Percentiles rank a stretch among this genome's conserved stretches.
phyloP scores from a whole-genome alignment of 768 basidiomycete species.

The Tricholoma bakamatsutake region DNA sequence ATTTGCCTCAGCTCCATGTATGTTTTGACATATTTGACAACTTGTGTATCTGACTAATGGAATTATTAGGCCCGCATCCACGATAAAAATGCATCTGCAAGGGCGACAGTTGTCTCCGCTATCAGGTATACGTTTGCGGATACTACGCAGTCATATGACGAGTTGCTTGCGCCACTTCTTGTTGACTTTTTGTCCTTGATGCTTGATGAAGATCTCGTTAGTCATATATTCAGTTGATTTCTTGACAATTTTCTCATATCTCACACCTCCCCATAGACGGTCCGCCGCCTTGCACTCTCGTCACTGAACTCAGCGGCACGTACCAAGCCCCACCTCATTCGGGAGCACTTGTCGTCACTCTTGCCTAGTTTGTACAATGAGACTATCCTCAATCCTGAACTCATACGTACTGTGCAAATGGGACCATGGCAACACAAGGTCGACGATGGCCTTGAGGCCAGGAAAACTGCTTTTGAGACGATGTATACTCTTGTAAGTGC shows the following conservation, averaged over 20 bases:
- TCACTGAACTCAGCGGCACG: conserved; percentile 93
- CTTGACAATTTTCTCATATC: neutral
- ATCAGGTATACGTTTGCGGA: conserved; percentile 94
- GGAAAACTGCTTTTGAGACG: conserved; percentile 96
- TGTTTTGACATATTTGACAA: conserved; percentile 16
- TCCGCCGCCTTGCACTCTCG: conserved; percentile 84
- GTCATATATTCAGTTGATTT: conserved; percentile 16
- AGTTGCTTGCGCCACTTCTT: conserved; percentile 80
- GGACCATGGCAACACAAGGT: conserved; percentile 97
- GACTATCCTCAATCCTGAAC: conserved; percentile 69
- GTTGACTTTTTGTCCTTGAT: conserved; percentile 90
- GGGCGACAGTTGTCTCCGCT: conserved; percentile 88
- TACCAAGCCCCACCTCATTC: conserved; percentile 87
- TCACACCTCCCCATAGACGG: conserved; percentile 47
- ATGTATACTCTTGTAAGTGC: conserved; percentile 87
- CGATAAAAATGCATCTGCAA: conserved; percentile 62
- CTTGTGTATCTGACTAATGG: neutral
- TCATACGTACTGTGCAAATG: conserved; percentile 92
- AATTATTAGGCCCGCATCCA: conserved; percentile 51
- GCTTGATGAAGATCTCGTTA: conserved; percentile 81
- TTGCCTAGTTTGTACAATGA: conserved; percentile 84
- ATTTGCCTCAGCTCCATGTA: conserved; percentile 90
- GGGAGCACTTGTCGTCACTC: conserved; percentile 72
- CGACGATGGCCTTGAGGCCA: conserved; percentile 92
- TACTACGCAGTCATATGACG: conserved; percentile 79